Evolutionary conservation across 2,329 filamentous ascomycete species (phyloP).

Genomic region (Onygenales sp.): DNA sequence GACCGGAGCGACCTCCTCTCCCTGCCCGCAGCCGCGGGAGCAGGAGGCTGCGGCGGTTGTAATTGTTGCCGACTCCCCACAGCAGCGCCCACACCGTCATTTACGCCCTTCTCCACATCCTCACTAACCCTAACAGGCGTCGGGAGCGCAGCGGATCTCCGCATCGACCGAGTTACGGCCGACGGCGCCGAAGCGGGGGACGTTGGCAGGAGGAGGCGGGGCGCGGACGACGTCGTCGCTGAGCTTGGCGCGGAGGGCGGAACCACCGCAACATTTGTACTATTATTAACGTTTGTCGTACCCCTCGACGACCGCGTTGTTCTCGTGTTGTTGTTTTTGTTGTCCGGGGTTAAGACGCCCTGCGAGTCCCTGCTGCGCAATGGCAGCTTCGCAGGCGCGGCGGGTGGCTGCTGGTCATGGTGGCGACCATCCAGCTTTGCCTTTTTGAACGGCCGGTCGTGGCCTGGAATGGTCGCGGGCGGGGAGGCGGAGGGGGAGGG

Average conservation of each 20-base stretch:
- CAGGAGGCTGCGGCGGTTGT: slow-evolving; percentile 6
- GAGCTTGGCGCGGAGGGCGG: neutral
- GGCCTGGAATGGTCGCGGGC: slow-evolving; percentile 2
- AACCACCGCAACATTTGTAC: too few relatives aligned
- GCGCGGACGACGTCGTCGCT: neutral
- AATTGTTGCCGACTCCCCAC: neutral
- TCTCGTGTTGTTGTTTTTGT: slow-evolving; percentile 1
- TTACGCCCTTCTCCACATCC: slow-evolving; percentile 4
- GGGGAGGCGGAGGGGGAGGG: neutral
- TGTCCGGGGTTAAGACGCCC: slow-evolving; percentile 14
- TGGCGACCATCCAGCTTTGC: slow-evolving; percentile 12
- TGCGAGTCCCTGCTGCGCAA: slow-evolving; percentile 19
- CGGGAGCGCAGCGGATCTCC: slow-evolving; percentile 2
- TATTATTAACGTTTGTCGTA: too few relatives aligned
- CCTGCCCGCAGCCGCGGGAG: neutral
- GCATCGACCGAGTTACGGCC: slow-evolving; percentile 12
- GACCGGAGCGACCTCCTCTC: slow-evolving; percentile 74
- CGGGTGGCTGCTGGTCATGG: slow-evolving; percentile 7
- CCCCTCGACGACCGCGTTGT: neutral
- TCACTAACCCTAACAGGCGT: slow-evolving; percentile 6
- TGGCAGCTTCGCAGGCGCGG: slow-evolving; percentile 12
- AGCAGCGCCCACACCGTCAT: neutral
- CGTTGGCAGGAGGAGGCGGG: neutral
- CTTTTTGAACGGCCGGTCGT: slow-evolving; percentile 8
- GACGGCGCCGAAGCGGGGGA: slow-evolving; percentile 4